Base-by-base conservation (phyloP, 805 yeast genomes). In the Lachancea kluyveri region DNA sequence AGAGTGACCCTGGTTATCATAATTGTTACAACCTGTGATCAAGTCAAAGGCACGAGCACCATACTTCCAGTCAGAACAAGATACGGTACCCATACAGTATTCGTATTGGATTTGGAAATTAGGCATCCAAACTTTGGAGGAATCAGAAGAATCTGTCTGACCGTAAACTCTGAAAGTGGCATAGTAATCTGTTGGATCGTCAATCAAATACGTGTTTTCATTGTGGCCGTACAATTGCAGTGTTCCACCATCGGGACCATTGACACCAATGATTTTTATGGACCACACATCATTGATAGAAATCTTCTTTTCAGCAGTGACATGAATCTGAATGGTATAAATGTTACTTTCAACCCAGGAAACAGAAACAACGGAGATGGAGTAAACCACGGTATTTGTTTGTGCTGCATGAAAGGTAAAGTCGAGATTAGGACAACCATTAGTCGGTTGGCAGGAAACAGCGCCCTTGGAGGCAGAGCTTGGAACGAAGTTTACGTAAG, bases 301-400 rank as follows among this genome's bases (percentile, higher is more conserved):
- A 18, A 48, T 44, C 4, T 28, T 27, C 10, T 41, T 26, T 8
- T 20, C 43, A 26, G 43, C 46, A 4, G 29, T 24, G 4, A 44
- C 50, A 20, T 43, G 48, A 5, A 48, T 45, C 4, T 46, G 41
- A 7, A 48, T 30, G 5, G 40, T 33, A 25, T 46, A 48, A 6
- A 28, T 26, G 34, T 38, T 31, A 17, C 31, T 36, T 4, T 20
- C 24, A 6, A 39, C n/a, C 36, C 39, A 40, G 3, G 17, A 16
- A 14, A 46, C 50, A 4, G 29, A 11, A 8, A 11, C 16, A 3
- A 46, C 30, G 7, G 38, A 41, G 28, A 48, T 24, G 9, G 32
- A 17, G 26, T 47, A 45, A 10, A 15, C 26, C 38, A 45, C 30
- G 7, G 36, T 35, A 8, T 33, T 28, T 13, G 24, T 28, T 9